Evolutionary conservation across 441 rosid genomes (phyloP).

Genomic region (Rhodomyrtus psidioides): DNA sequence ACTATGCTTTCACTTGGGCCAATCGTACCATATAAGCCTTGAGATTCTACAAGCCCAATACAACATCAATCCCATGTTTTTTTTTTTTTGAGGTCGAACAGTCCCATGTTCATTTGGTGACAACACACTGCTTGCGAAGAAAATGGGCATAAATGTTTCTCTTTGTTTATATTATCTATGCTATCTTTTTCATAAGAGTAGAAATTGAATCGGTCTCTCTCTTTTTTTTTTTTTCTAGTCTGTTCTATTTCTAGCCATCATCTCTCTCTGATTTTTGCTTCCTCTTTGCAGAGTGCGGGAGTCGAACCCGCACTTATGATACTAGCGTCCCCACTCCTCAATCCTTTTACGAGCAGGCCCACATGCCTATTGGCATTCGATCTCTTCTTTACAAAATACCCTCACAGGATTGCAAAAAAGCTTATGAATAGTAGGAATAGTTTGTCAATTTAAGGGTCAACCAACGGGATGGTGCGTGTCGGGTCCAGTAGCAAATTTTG

Average conservation of each 20-base stretch:
- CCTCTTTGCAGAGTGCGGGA: too few species aligned
- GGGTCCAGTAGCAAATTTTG: neutral
- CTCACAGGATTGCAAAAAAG: neutral
- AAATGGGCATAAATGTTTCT: neutral
- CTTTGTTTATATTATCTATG: neutral
- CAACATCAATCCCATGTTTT: neutral
- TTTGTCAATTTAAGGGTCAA: neutral
- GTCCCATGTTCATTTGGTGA: too few species aligned
- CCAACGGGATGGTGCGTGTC: neutral
- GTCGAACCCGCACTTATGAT: too few species aligned
- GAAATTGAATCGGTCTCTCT: neutral
- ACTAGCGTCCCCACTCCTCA: too few species aligned
- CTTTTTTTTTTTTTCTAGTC: accelerated
- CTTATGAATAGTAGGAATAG: neutral
- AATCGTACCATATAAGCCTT: neutral
- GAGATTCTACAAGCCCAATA: neutral
- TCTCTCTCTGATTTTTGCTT: too few species aligned
- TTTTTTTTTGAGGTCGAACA: too few species aligned
- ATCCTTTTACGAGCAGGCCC: too few species aligned
- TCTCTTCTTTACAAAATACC: neutral
- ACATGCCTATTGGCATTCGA: neutral
- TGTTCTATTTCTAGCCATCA: too few species aligned
- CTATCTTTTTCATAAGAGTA: neutral
- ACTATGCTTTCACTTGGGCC: neutral
- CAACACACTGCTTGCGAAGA: too few species aligned